phyloP scores from a whole-genome alignment of 2,329 filamentous ascomycete species.

The Sordariomycetes sp. region DNA sequence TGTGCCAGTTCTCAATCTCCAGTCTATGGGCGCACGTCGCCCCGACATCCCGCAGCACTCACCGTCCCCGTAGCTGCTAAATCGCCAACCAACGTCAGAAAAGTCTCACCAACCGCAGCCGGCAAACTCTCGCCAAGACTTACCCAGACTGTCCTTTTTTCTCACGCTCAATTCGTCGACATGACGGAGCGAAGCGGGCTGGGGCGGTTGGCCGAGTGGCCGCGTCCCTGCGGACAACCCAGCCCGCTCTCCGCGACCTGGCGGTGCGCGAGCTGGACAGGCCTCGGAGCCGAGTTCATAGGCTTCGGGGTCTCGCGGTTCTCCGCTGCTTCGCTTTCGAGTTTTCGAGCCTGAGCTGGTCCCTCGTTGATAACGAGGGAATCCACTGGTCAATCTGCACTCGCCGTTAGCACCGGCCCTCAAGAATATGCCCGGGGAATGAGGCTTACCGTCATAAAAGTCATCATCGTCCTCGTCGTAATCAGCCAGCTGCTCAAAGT shows the following conservation, averaged over 20 bases:
- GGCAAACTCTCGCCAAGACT: neutral
- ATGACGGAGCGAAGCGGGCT: conserved; percentile 60
- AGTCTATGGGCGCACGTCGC: neutral
- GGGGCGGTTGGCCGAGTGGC: conserved; percentile 45
- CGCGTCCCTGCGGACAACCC: conserved; percentile 23
- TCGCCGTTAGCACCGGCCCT: neutral
- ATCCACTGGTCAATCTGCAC: conserved; percentile 76
- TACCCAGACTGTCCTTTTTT: conserved; percentile 1
- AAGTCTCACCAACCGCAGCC: neutral
- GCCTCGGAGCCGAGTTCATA: conserved; percentile 25
- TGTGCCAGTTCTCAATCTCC: neutral
- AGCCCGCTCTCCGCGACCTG: neutral
- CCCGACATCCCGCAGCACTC: neutral
- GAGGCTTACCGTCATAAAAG: conserved; percentile 63
- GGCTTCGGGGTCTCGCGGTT: conserved; percentile 23
- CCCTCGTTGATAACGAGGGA: conserved; percentile 84
- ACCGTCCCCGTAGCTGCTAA: neutral
- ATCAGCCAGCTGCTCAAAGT: conserved; percentile 97
- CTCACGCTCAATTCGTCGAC: conserved; percentile 45
- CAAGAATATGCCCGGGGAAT: neutral
- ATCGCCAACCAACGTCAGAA: neutral
- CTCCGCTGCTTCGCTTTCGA: conserved; percentile 19
- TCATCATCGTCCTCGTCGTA: conserved; percentile 86
- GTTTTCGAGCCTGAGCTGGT: conserved; percentile 52
- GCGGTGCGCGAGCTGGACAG: conserved; percentile 23